Base-by-base conservation (phyloP, 2,329 filamentous ascomycete genomes). In the Macrophomina phaseolina region DNA sequence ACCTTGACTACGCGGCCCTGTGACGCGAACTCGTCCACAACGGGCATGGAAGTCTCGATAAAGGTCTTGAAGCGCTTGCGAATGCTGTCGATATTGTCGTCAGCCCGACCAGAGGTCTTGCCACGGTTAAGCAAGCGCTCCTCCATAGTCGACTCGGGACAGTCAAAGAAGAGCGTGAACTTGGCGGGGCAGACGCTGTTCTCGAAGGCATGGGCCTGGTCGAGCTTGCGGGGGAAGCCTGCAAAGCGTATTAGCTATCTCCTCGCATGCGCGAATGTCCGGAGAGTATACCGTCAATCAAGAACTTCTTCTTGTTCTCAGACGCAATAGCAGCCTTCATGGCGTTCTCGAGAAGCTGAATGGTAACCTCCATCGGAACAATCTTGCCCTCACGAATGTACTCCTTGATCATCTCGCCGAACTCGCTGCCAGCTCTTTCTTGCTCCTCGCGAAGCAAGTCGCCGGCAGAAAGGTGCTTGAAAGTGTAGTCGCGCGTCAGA, bases 301-400 rank as follows among this genome's bases (percentile, higher is more conserved):
- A 75, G 84, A 98, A 98, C 74, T 91, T 89, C 64, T 86, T 86
- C 78, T 88, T 90, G 70, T 76, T 78, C 7, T 82, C 79, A 66
- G 84, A 80, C 66, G 84, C 76, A 63, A 97, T 87, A 12, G 87
- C 85, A 8, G 86, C 88, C 66, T 85, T 85, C 92, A 99, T 98
- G 67, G 94, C 93, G 80, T 97, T 97, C 81, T 97, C 94, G 51
- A 99, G 87, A 42, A 99, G 83, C 74, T 94, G 90, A 68, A 99
- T 91, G 5, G 95, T 99, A 61, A 98, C 93, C 80, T 98, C 94
- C 92, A 97, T 97, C n/a, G 95, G 95, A 70, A 99, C 95, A 79
- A 99, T 99, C 73, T 89, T 89, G 68, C 95, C 95, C 78, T 99
- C 90, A 76, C 91, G 92, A 85, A 99, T 99, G 83, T 95, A 94